Base-by-base conservation (phyloP, 306 rosid species). In the Canavalia gladiata region DNA sequence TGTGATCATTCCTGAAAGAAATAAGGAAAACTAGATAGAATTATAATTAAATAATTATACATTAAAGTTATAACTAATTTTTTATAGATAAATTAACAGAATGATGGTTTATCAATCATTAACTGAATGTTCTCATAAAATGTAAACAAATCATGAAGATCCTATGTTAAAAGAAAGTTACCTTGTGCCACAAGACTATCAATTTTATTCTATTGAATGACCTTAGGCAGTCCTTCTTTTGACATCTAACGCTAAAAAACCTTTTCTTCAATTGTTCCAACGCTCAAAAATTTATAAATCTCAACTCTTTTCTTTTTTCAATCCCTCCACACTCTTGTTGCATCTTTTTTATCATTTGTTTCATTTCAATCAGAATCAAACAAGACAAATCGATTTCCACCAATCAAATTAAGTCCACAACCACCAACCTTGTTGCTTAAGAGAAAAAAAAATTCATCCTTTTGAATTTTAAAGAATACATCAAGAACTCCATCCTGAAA, bases 371-470 rank as follows among this genome's bases (percentile, higher is more conserved):
- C 99, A 49, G 99, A 97, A 85, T 95, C 99, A 72, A 95, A 95
- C 87, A 95, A 84, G 73, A 95, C 93, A 49, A 95, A 89, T 72
- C 99, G 97, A 82, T 90, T 95, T 90, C 97, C 99, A 59, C 99
- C 99, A 72, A 95, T 95, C 86, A 95, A 87, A 89, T 95, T 95
- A 77, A 95, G 97, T 80, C 99, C 99, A 81, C 99, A 95, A 68
- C 99, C 99, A 82, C 99, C 99, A 86, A 97, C 99, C 92, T 95
- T 95, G 87, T 97, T 95, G 91, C 99, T 95, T 70, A 95, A 86
- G 66, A 95, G 97, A 90, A 95, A 95, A 80, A 83, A 93, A 84
- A 95, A 95, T 80, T 95, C 93, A 45, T 91, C 99, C 99, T 95
- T 18, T 18, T 88, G 97, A 81, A 94, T 88, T 87, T 94, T 97